A percentile compares a stretch with the other conserved stretches of the same genome.
Evolutionary conservation across 2,329 filamentous ascomycete species (phyloP).

Genomic region (Aspergillus novofumigatus): DNA sequence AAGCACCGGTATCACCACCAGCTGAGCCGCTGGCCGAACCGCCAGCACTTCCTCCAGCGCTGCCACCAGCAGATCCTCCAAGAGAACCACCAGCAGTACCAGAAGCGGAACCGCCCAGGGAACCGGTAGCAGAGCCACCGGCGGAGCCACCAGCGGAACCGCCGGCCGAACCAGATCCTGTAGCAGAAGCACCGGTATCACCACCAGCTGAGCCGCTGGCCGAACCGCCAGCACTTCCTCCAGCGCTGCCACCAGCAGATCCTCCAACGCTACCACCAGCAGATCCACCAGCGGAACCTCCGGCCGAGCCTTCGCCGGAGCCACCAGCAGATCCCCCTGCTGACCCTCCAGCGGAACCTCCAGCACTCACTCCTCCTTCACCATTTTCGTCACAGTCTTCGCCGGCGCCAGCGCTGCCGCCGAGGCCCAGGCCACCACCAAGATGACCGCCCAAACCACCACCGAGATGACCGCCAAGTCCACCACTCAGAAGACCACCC

Average conservation of each 20-base stretch:
- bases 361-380: neutral
- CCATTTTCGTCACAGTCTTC: neutral
- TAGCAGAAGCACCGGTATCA: too few relatives aligned
- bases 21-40: too few relatives aligned
- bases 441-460: too few relatives aligned
- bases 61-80: neutral
- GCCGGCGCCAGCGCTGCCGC: neutral
- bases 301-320: neutral
- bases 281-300: accelerated
- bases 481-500: neutral
- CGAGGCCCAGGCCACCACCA: neutral
- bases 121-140: neutral
- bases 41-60: too few relatives aligned
- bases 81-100: neutral
- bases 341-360: too few relatives aligned
- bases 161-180: too few relatives aligned
- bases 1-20: too few relatives aligned
- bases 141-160: neutral
- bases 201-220: too few relatives aligned
- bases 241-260: neutral
- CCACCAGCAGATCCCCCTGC: too few relatives aligned
- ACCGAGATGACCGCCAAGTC: neutral
- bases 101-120: neutral
- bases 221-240: too few relatives aligned
- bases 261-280: neutral